A percentile compares a stretch with the other conserved stretches of the same genome.
These are phyloP conservation scores for Rutstroemia sp. DNA, from an alignment of 2,329 filamentous ascomycete genomes.

Conservation along the genomic window DNA sequence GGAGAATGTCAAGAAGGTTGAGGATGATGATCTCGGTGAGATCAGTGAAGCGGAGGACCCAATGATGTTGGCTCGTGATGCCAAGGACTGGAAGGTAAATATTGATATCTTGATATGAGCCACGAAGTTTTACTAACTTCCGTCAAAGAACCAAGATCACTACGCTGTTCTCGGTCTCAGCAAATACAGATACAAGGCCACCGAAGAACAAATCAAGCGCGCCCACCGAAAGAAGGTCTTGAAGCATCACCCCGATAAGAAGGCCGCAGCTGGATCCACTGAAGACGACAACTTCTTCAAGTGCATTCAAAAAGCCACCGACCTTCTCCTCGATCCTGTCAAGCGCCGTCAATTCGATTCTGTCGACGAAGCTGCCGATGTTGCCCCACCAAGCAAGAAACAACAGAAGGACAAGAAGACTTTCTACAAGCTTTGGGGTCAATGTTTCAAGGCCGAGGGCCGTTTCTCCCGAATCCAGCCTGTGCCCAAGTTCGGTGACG, in stretches of 20 bases:
- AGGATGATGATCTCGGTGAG: constrained; percentile 82
- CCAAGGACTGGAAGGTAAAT: constrained; percentile 97
- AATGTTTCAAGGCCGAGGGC: constrained; percentile 82
- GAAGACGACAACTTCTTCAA: constrained; percentile 99
- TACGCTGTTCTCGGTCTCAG: constrained; percentile 92
- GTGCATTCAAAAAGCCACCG: constrained; percentile 97
- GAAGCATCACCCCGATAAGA: constrained; percentile 98
- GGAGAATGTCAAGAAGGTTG: constrained; percentile 89
- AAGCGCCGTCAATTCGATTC: constrained; percentile 95
- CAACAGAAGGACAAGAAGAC: constrained; percentile 69
- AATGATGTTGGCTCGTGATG: constrained; percentile 83
- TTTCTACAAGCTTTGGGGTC: constrained; percentile 91
- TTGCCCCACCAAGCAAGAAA: constrained; percentile 91
- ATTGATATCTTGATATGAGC: not conserved
- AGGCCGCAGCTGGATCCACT: constrained; percentile 76
- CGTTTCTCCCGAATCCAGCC: constrained; percentile 90
- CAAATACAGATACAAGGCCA: constrained; percentile 87
- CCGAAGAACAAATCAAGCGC: constrained; percentile 97
- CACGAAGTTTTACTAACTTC: constrained; percentile 12
- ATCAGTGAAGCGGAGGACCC: constrained; percentile 92
- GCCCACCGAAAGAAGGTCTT: constrained; percentile 99
- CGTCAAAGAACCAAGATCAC: constrained; percentile 76
- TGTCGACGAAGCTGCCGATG: constrained; percentile 87
- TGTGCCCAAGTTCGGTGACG: constrained; percentile 78
- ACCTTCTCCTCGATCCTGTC: constrained; percentile 84